Base-by-base conservation (phyloP, 2,329 filamentous ascomycete genomes). In the Xylogone sp. region DNA sequence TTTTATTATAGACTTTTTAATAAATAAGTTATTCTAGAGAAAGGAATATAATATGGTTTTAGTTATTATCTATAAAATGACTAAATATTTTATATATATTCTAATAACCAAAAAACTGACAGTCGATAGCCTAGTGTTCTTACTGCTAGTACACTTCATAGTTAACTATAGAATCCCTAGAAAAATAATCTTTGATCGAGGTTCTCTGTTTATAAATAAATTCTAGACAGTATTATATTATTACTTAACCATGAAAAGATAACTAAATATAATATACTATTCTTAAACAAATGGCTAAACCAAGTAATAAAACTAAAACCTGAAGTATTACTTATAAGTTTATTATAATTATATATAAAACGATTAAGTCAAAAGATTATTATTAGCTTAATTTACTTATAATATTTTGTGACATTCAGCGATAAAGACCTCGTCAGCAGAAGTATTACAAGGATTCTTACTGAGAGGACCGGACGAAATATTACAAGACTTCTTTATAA, bases 351-450 rank as follows among this genome's bases (percentile, higher is more conserved):
- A 31, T 21, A 31, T 48, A 27, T 31, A 34, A 27, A 34, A 48
- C 31, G 6, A 24, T 21, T 31, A 27, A 48, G 29, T 48, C 31
- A 48, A n/a, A 16, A 48, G 31, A 48, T 18, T 29, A 39, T 12
- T 13, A 21, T 3, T 48, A 48, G n/a, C n/a, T 48, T 34, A 48
- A 34, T 16, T 48, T 48, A 24, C 18, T 39, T 48, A 48, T 24
- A 8, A 16, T 31, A 3, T 31, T 8, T 31, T 13, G 13, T 31
- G 7, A 8, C 13, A 31, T 31, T 31, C 27, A 7, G 7, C 13
- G 27, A 31, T 31, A 8, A 31, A 31, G 7, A 31, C 13, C 13
- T 8, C 27, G 7, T 31, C 13, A 31, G 27, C 13, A 8, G 7
- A 31, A 31, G 27, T 13, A 8, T 31, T 31, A 31, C 7, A 8